A percentile compares a stretch with the other conserved stretches of the same genome.
Evolutionary conservation across 1,284 basidiomycete genomes (phyloP).

Genomic region (Pisolithus thermaeus): DNA sequence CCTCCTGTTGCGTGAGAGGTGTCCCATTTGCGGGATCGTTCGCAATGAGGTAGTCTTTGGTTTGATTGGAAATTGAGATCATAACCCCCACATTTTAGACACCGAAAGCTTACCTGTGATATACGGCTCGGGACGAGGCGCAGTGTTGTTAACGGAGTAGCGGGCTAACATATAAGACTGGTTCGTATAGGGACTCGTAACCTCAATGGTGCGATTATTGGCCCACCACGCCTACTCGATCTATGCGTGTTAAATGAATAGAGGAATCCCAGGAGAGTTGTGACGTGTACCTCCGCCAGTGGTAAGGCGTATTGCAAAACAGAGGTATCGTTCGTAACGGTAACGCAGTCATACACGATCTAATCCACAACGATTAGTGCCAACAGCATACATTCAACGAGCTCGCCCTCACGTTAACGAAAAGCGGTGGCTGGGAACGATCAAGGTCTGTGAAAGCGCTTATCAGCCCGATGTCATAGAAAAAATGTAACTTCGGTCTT

Average conservation of each 20-base stretch:
- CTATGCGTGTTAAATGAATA: conserved; percentile 27
- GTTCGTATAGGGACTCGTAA: conserved; percentile 72
- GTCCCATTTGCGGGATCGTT: conserved; percentile 54
- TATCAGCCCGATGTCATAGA: conserved; percentile 6
- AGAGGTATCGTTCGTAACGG: conserved; percentile 52
- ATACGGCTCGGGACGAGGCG: conserved; percentile 86
- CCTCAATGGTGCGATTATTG: conserved; percentile 65
- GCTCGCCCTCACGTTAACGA: conserved; percentile 57
- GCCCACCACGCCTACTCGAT: conserved; percentile 82
- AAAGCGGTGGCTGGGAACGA: conserved; percentile 86
- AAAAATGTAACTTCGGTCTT: conserved; percentile 15
- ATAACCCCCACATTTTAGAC: not conserved
- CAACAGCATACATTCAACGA: not conserved
- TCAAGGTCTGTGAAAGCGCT: conserved; percentile 55
- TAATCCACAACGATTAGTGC: conserved; percentile 19
- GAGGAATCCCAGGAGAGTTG: conserved; percentile 25
- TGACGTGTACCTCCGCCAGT: conserved; percentile 43
- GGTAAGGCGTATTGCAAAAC: conserved; percentile 63
- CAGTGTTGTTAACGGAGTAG: conserved; percentile 77
- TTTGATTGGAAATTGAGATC: conserved; percentile 17
- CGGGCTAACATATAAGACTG: conserved; percentile 61
- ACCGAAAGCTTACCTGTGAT: conserved; percentile 38
- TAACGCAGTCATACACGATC: conserved; percentile 67
- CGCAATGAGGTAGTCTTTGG: conserved; percentile 70
- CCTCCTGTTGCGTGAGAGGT: conserved; percentile 54